Percentiles rank a stretch among this genome's conserved stretches.
phyloP scores from a whole-genome alignment of 176 grass and related monocot species.

The Zizania latifolia region DNA sequence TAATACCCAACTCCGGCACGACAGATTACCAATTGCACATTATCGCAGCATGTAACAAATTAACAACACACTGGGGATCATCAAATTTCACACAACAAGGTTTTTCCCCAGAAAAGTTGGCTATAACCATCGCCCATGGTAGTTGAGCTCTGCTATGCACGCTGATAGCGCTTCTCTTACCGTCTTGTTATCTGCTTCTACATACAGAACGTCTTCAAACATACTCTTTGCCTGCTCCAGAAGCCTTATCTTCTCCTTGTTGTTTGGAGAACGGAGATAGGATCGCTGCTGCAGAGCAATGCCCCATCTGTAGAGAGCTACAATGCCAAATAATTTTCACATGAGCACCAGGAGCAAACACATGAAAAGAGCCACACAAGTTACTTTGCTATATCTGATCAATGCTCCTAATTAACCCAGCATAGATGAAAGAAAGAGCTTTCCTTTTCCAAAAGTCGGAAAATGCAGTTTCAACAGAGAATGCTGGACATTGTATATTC shows the following conservation, averaged over 20 bases:
- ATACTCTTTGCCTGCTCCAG: conserved; percentile 89
- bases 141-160: conserved; percentile 86
- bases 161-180: conserved; percentile 74
- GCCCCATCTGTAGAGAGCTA: conserved; percentile 93
- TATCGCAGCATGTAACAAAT: not conserved
- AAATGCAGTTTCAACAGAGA: not conserved
- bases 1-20: not conserved
- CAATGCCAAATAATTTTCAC: conserved; percentile 9
- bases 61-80: not conserved
- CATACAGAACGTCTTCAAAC: conserved; percentile 78
- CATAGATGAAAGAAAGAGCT: not conserved
- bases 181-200: conserved; percentile 60
- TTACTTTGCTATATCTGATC: not conserved
- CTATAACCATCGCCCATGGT: conserved; percentile 53
- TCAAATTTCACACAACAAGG: not conserved
- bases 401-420: not conserved
- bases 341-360: not conserved
- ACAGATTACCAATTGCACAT: not conserved
- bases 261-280: conserved; percentile 47
- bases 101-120: not conserved
- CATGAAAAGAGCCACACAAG: not conserved
- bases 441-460: not conserved
- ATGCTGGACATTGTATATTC: not conserved
- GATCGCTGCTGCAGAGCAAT: conserved; percentile 71
- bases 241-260: conserved; percentile 70